These are phyloP conservation scores for Solanum gandarillasii DNA, from an alignment of 257 asterid genomes.

Conservation along the genomic window DNA sequence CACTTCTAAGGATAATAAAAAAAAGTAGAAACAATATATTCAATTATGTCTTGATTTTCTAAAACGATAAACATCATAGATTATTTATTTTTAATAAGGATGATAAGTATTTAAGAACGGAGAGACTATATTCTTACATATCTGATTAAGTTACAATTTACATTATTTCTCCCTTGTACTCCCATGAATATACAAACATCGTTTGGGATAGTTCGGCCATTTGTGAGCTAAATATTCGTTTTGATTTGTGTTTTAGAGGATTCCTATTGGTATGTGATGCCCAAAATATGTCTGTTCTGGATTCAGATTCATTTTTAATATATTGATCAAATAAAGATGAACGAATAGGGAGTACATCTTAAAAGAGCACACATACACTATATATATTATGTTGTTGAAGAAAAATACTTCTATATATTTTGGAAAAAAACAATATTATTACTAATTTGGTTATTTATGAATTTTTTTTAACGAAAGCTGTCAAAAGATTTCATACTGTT, in stretches of 20 bases:
- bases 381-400: neutral
- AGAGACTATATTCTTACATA: neutral
- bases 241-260: neutral
- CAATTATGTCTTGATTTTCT: neutral
- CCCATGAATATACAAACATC: neutral
- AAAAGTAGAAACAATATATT: neutral
- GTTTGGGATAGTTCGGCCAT: neutral
- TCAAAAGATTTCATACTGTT: neutral
- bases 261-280: neutral
- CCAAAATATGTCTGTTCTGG: neutral
- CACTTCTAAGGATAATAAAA: neutral
- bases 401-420: neutral
- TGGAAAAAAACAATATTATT: neutral
- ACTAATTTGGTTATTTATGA: neutral
- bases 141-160: neutral
- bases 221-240: neutral
- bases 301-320: neutral
- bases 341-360: too few species aligned
- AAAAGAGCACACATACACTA: neutral
- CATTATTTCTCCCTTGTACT: neutral
- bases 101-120: neutral
- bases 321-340: too few species aligned
- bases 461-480: fast-evolving
- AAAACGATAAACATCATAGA: neutral
- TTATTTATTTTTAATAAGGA: neutral